Percentiles rank a stretch among this genome's conserved stretches.
Conservation (phyloP, 352 stramenopile genomes). For the Pythium biforme region DNA sequence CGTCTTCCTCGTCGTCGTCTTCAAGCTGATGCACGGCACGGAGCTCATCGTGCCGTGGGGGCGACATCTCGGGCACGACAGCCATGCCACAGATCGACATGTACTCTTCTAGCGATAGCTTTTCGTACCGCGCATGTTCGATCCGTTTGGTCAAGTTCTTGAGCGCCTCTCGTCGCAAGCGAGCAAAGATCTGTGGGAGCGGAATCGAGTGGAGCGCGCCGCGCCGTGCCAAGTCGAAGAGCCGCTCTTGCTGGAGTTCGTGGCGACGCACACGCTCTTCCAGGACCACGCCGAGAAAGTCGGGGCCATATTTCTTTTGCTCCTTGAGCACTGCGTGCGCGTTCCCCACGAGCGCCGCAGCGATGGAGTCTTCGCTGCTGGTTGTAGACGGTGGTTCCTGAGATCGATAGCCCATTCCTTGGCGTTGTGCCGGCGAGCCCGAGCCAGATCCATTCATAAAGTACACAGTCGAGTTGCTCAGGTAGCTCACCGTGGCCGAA, state of each 20-base stretch:
- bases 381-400: not conserved
- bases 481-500: constrained; percentile 54
- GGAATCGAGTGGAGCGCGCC: constrained; percentile 38
- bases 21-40: not conserved
- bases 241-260: constrained; percentile 24
- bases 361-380: constrained; percentile 1
- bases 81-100: constrained; percentile 58
- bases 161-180: constrained; percentile 48
- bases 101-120: constrained; percentile 54
- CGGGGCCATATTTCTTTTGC: constrained; percentile 22
- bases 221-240: constrained; percentile 32
- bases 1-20: constrained; percentile 10
- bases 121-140: constrained; percentile 43
- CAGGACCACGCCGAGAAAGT: constrained; percentile 40
- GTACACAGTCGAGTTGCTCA: constrained; percentile 55
- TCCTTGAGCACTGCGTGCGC: constrained; percentile 13
- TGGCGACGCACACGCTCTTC: constrained; percentile 39
- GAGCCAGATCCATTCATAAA: constrained; percentile 29
- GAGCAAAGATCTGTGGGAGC: constrained; percentile 53
- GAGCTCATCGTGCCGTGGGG: constrained; percentile 6
- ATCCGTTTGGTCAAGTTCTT: constrained; percentile 46
- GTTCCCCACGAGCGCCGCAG: not conserved
- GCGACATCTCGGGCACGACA: constrained; percentile 16
- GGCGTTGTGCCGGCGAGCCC: not conserved
- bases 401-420: not conserved